phyloP scores from a whole-genome alignment of 495 filamentous ascomycete genomes.

The Penicillium fimorum region DNA sequence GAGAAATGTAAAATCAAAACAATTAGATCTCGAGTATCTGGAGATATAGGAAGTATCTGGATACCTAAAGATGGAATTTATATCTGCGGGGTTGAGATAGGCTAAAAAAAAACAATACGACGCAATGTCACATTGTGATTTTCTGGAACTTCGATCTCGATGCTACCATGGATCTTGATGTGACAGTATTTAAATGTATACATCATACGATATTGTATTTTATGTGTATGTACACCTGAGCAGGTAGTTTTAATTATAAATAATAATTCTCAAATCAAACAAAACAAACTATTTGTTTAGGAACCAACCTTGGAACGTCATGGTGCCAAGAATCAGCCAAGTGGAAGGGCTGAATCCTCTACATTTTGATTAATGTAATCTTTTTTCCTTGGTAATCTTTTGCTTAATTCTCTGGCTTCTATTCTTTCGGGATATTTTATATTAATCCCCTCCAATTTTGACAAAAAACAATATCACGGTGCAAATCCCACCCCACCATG shows the following conservation, averaged over 20 bases:
- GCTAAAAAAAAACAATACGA: background rate
- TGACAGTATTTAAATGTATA: background rate
- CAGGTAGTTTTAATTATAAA: background rate
- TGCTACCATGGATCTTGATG: conserved; percentile 28
- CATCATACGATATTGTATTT: background rate
- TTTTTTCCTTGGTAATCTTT: background rate
- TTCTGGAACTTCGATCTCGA: background rate
- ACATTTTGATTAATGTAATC: background rate
- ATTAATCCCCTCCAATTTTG: background rate
- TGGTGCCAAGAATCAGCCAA: conserved; percentile 9
- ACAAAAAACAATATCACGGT: background rate
- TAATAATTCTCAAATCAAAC: background rate
- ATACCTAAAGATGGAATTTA: background rate
- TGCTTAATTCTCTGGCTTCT: background rate
- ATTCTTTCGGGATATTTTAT: background rate
- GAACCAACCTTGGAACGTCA: background rate
- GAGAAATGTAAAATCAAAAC: background rate
- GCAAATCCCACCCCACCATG: conserved; percentile 26
- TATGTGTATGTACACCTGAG: background rate
- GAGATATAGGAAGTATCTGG: background rate
- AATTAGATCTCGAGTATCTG: background rate
- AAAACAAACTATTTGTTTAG: background rate
- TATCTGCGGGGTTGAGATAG: conserved; percentile 8
- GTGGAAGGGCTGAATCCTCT: conserved; percentile 1
- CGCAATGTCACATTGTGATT: background rate